phyloP scores from a whole-genome alignment of 2,329 filamentous ascomycete genomes.

The Colletotrichum sansevieriae region DNA sequence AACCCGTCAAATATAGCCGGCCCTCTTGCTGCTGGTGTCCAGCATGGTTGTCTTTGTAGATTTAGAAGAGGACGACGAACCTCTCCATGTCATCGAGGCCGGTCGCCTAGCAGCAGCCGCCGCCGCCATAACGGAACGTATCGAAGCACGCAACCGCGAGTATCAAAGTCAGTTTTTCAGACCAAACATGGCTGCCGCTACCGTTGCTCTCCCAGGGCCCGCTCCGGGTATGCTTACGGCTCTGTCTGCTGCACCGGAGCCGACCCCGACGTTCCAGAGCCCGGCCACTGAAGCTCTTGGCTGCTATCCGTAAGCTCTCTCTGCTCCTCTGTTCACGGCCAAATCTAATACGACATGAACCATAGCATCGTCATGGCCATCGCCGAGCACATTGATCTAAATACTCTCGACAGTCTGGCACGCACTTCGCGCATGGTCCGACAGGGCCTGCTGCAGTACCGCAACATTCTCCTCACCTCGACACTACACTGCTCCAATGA shows the following conservation, averaged over 20 bases:
- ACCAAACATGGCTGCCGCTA: slow-evolving; percentile 7
- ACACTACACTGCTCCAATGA: slow-evolving; percentile 88
- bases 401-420: slow-evolving; percentile 86
- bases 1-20: slow-evolving; percentile 26
- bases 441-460: slow-evolving; percentile 82
- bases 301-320: slow-evolving; percentile 53
- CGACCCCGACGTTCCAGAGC: slow-evolving; percentile 42
- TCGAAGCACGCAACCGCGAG: slow-evolving; percentile 27
- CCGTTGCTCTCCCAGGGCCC: slow-evolving; percentile 1
- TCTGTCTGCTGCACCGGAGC: slow-evolving; percentile 11
- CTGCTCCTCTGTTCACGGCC: no score
- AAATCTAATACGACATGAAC: slow-evolving; percentile 15
- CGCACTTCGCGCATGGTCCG: slow-evolving; percentile 85
- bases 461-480: slow-evolving; percentile 77
- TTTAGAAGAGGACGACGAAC: slow-evolving; percentile 43
- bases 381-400: slow-evolving; percentile 84
- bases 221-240: slow-evolving; percentile 3
- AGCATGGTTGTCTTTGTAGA: slow-evolving; percentile 45
- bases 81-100: slow-evolving; percentile 35
- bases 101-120: slow-evolving; percentile 32
- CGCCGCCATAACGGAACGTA: slow-evolving; percentile 32
- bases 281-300: slow-evolving; percentile 50
- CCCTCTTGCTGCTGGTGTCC: slow-evolving; percentile 7
- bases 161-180: slow-evolving; percentile 10
- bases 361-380: slow-evolving; percentile 81